Base-by-base conservation (phyloP, 148 eudicot species). In the Suaeda aralocaspica region DNA sequence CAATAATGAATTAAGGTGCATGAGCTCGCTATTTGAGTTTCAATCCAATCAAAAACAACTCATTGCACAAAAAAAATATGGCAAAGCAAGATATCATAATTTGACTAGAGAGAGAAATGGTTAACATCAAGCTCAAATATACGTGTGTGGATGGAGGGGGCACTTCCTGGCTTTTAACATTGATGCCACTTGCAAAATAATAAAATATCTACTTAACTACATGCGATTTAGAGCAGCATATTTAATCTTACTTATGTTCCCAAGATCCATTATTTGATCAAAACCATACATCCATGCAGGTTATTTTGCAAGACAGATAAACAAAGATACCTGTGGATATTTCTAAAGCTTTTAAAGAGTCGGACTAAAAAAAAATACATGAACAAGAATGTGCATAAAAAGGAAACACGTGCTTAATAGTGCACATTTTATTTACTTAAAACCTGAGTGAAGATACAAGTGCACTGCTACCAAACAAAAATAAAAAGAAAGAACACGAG, bases 401-500 rank as follows among this genome's bases (percentile, higher is more conserved):
- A 44, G 19, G 13, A 28, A 18, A 24, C 50, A n/a, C 41, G 41
- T 65, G 50, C 31, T 67, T 29, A 36, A 30, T 19, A 31, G 18
- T 18, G 2, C 31, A n/a, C 28, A 50, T 12, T 19, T 33, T 13
- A 30, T 11, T 67, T 67, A 28, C 28, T 14, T 45, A 45, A 31
- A 67, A 31, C 18, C 48, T 14, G 64, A 34, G 12, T 6, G 26
- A 34, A 9, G 44, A 19, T 19, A 4, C 14, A 60, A 57, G 13
- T 19, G 6, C 44, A 18, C 24, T 33, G 15, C 18, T 9, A 8
- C 15, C 2, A 2, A 4, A 36, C 4, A n/a, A 19, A 50, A 28
- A 29, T 39, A 68, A 68, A 34, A 63, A 63, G 67, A 42, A 45
- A 31, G 25, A 64, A 9, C 15, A 25, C 16, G 70, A 70, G 28